Base-by-base conservation (phyloP, 1,284 basidiomycete genomes). In the Kwoniella shivajii region DNA sequence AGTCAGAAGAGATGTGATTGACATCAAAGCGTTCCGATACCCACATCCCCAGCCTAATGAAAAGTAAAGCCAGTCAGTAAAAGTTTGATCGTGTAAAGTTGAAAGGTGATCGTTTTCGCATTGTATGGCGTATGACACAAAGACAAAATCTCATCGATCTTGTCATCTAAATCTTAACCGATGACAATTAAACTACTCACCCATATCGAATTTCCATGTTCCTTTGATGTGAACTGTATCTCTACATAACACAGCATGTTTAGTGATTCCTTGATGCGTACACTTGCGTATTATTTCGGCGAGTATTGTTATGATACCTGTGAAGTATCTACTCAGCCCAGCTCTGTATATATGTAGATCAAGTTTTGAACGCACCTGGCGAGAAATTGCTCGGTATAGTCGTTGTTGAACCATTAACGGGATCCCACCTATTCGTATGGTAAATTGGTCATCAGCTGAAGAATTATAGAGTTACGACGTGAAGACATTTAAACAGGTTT, bases 21-120 rank as follows among this genome's bases (percentile, higher is more conserved):
- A 80, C 88, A 94, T 93, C 54, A 90, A 66, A 66, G 88, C 91
- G 71, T 92, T 93, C 30, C 90, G 86, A 71, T 93, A 92, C 16
- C 77, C 76, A 56, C 78, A 80, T 13, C 77, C 76, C 76, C 77
- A 79, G 6, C 67, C 69, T 72, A 33, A 30, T n/a, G n/a, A n/a
- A n/a, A n/a, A n/a, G n/a, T n/a, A 34, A 39, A 4, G n/a, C 22
- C 30, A 43, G 57, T n/a, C n/a, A n/a, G n/a, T n/a, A n/a, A n/a
- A 36, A 54, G 36, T 11, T 47, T 18, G 7, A 24, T 14, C 13
- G 24, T n/a, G 39, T 6, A 22, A 26, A 6, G 14, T 20, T 31
- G 3, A 30, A 39, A 38, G 30, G 31, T 24, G 7, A n/a, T n/a
- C n/a, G n/a, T n/a, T n/a, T n/a, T n/a, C n/a, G n/a, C n/a, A n/a